Evolutionary conservation across 2,329 filamentous ascomycete species (phyloP).

Genomic region (Geosmithia morbida): DNA sequence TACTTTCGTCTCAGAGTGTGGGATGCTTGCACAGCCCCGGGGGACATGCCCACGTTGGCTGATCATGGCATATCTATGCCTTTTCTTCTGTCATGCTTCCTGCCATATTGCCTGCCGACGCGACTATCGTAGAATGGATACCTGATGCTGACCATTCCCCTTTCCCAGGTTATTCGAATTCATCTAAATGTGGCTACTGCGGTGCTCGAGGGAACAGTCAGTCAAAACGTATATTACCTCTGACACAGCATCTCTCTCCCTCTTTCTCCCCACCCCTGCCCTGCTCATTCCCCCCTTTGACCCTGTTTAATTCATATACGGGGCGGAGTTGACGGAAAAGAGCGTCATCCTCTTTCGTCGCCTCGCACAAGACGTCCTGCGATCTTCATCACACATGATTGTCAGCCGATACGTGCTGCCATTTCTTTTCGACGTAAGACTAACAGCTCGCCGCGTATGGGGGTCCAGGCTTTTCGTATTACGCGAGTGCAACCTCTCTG

Average conservation of each 20-base stretch:
- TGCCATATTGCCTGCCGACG: not conserved
- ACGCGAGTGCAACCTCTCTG: constrained; percentile 46
- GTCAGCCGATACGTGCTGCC: not conserved
- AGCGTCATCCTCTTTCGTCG: not conserved
- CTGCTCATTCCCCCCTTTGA: not conserved
- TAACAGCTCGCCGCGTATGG: constrained; percentile 7
- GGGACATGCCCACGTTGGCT: not conserved
- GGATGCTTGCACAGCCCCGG: not conserved
- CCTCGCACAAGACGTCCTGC: not conserved
- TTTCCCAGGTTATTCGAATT: constrained; percentile 33
- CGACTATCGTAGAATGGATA: not conserved
- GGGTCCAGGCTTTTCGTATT: constrained; percentile 55
- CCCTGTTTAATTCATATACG: not conserved
- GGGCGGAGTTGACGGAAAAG: not conserved
- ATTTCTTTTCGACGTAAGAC: constrained; percentile 9
- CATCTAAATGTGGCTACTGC: constrained; percentile 39
- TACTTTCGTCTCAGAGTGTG: not conserved
- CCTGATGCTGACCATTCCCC: not conserved
- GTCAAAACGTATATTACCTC: constrained; percentile 25
- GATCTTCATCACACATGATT: not conserved
- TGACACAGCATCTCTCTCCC: constrained; percentile 1
- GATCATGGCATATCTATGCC: not conserved
- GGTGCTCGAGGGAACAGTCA: constrained; percentile 30
- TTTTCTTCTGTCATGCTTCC: not conserved
- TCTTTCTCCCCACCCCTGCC: not conserved